phyloP scores from a whole-genome alignment of 2,329 filamentous ascomycete genomes.

The Pyricularia pennisetigena region DNA sequence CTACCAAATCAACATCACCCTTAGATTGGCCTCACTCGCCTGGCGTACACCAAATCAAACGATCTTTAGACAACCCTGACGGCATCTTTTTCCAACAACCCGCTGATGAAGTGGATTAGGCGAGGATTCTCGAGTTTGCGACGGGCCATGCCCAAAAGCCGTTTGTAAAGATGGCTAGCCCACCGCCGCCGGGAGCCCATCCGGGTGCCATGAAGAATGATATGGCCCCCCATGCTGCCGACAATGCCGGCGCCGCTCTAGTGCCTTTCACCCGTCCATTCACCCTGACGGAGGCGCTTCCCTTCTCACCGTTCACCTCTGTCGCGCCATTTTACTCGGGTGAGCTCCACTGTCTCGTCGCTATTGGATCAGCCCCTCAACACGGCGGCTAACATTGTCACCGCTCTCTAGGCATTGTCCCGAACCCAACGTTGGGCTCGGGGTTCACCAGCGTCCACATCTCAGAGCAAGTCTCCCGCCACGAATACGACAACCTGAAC shows the following conservation, averaged over 20 bases:
- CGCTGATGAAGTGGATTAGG: not conserved
- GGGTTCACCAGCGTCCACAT: constrained; percentile 42
- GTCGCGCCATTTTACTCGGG: constrained; percentile 44
- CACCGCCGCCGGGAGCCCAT: constrained; percentile 11
- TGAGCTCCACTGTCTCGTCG: not conserved
- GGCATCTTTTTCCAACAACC: not conserved
- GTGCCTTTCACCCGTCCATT: constrained; percentile 33
- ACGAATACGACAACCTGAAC: constrained; percentile 60
- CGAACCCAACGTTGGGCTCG: constrained; percentile 50
- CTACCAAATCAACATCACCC: not conserved
- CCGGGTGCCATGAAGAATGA: constrained; percentile 21
- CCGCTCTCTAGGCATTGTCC: constrained; percentile 48
- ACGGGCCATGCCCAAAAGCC: constrained; percentile 4
- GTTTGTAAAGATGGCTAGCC: constrained; percentile 15
- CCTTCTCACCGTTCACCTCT: constrained; percentile 74
- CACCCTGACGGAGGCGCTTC: constrained; percentile 64
- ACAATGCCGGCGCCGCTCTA: constrained; percentile 5
- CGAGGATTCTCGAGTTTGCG: not conserved
- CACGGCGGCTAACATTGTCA: constrained; percentile 1
- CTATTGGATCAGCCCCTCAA: not conserved
- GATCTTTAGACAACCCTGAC: not conserved
- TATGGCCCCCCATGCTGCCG: constrained; percentile 7
- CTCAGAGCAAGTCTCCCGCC: constrained; percentile 37
- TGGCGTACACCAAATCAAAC: not conserved
- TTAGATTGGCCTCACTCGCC: not conserved